Evolutionary conservation across 768 basidiomycete species (phyloP).

Genomic region (Lactarius indigo): DNA sequence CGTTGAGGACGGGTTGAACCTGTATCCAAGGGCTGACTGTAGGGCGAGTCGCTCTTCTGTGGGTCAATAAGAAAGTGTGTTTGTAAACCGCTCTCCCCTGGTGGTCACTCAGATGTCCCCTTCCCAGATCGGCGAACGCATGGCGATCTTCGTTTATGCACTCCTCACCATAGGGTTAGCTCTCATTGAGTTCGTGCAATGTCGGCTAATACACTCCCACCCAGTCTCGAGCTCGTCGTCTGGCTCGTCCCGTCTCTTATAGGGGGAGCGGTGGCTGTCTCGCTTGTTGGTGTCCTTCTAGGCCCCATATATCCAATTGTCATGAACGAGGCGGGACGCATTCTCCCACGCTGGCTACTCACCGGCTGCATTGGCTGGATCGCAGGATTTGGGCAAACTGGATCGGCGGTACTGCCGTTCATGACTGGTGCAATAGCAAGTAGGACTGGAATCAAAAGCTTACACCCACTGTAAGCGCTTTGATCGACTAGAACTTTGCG

Average conservation of each 20-base stretch:
- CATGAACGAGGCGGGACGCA: slow-evolving; percentile 40
- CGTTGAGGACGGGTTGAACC: neutral
- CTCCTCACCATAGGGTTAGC: slow-evolving; percentile 38
- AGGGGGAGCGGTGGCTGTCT: slow-evolving; percentile 49
- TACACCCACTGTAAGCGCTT: slow-evolving; percentile 47
- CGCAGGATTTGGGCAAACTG: slow-evolving; percentile 48
- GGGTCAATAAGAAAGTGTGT: slow-evolving; percentile 44
- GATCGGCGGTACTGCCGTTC: slow-evolving; percentile 51
- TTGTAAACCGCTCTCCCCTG: neutral
- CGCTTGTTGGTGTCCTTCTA: slow-evolving; percentile 51
- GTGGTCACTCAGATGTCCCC: neutral
- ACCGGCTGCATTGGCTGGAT: slow-evolving; percentile 48
- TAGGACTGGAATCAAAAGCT: slow-evolving; percentile 40
- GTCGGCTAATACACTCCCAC: neutral
- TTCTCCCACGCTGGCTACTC: slow-evolving; percentile 45
- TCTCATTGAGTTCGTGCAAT: neutral
- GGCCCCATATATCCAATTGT: slow-evolving; percentile 46
- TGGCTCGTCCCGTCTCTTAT: slow-evolving; percentile 56
- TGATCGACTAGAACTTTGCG: neutral
- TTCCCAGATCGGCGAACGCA: slow-evolving; percentile 37
- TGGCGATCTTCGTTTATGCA: slow-evolving; percentile 37
- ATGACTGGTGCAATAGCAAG: slow-evolving; percentile 45
- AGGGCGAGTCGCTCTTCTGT: slow-evolving; percentile 50
- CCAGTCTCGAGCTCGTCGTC: slow-evolving; percentile 50
- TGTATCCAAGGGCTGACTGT: slow-evolving; percentile 41